phyloP scores from a whole-genome alignment of 2,329 filamentous ascomycete species.

The Periconia sp. region DNA sequence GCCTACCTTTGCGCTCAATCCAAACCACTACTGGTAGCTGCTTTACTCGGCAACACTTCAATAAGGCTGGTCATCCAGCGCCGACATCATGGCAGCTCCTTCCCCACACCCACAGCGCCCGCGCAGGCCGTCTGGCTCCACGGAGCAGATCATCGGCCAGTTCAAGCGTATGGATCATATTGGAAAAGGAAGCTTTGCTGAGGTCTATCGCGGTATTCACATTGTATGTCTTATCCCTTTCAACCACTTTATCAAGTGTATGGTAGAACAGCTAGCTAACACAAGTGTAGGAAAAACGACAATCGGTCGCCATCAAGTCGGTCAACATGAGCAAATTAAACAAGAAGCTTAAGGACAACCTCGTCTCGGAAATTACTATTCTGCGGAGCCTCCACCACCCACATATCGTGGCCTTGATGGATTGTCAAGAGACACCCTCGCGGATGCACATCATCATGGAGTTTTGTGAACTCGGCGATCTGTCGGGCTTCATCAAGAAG shows the following conservation, averaged over 20 bases:
- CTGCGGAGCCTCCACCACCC: conserved; percentile 92
- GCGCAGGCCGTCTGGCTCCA: conserved; percentile 31
- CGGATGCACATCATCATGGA: conserved; percentile 99
- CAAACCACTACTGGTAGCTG: conserved; percentile 40
- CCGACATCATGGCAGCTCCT: conserved; percentile 40
- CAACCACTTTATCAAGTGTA: background rate
- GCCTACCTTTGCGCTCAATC: conserved; percentile 41
- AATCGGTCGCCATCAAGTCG: conserved; percentile 92
- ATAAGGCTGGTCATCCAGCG: conserved; percentile 31
- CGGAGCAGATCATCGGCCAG: conserved; percentile 62
- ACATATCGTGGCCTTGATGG: conserved; percentile 94
- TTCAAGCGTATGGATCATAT: conserved; percentile 87
- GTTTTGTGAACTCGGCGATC: conserved; percentile 92
- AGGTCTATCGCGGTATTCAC: conserved; percentile 85
- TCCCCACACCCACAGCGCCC: conserved; percentile 30
- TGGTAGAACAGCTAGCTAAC: conserved; percentile 14
- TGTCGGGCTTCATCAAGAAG: conserved; percentile 96
- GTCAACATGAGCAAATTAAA: conserved; percentile 89
- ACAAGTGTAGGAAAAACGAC: conserved; percentile 66
- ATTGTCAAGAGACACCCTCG: conserved; percentile 82
- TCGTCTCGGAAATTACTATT: conserved; percentile 93
- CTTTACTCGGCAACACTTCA: background rate
- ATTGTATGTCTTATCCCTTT: conserved; percentile 60
- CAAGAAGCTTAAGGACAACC: conserved; percentile 94
- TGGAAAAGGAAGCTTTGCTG: conserved; percentile 96